Base-by-base conservation (phyloP, 306 rosid genomes). In the Acacia melanoxylon region DNA sequence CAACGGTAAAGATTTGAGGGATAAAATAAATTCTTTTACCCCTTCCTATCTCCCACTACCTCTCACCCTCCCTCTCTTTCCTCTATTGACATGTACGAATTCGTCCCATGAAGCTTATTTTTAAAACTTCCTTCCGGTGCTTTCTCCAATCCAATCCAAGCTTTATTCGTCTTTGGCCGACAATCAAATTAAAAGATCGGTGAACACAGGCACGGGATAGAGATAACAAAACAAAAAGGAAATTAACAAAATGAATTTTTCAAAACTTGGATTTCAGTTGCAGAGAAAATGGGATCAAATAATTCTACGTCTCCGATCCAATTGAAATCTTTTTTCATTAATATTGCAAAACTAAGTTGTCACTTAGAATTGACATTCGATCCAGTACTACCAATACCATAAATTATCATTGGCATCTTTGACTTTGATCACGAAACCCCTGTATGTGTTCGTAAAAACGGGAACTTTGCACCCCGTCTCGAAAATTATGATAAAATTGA, bases 21-120 rank as follows among this genome's bases (percentile, higher is more conserved):
- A 29, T 29, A 29, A 29, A 29, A 29, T 1, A 29, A 29, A 29
- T 2, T 2, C 2, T 29, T 29, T 29, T 29, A 29, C 2, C 31
- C 2, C 1, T 1, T 27, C 1, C 1, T 27, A 1, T 1, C 31
- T 29, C 1, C 31, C 31, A 29, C 31, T 2, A 1, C 29, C 31
- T 29, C 31, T 29, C 31, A n/a, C n/a, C n/a, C n/a, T n/a, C n/a
- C 2, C 31, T 29, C 31, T 29, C 31, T 29, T 1, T 2, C 2
- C 2, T 29, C 2, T 29, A 27, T 27, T 1, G 1, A 27, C 29
- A 0, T 1, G 1, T 27, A 22, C 17, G n/a, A n/a, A n/a, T n/a
- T n/a, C n/a, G n/a, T n/a, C 99, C 93, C 94, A 65, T 92, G 92
- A 89, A 93, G 29, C 90, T 89, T 95, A 74, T 82, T 92, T 54